These are phyloP conservation scores for Mycena floridula DNA, from an alignment of 768 basidiomycete species.

Conservation along the genomic window DNA sequence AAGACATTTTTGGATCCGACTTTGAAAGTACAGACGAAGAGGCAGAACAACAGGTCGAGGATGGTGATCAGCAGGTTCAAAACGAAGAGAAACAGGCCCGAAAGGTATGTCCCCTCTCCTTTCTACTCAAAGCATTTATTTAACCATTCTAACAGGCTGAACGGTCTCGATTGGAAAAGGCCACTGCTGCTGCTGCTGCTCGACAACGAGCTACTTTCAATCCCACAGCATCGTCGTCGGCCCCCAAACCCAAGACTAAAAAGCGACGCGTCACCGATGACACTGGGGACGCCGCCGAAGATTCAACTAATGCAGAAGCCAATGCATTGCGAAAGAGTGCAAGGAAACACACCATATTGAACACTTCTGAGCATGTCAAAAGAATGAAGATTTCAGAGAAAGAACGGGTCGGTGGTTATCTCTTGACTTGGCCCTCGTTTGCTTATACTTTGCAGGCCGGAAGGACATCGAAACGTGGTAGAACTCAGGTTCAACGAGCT, in stretches of 20 bases:
- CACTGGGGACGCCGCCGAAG: constrained; percentile 50
- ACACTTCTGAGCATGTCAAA: constrained; percentile 59
- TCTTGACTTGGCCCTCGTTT: not conserved
- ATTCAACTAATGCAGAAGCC: constrained; percentile 41
- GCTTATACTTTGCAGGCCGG: constrained; percentile 33
- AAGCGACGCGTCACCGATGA: constrained; percentile 49
- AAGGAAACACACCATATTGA: constrained; percentile 64
- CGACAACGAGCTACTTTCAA: constrained; percentile 66
- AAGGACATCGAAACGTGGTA: too few species aligned
- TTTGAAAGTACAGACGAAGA: constrained; percentile 84
- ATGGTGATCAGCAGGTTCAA: constrained; percentile 20
- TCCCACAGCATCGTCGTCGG: constrained; percentile 34
- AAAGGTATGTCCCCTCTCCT: constrained; percentile 30
- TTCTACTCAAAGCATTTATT: not conserved
- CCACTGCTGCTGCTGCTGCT: constrained; percentile 60
- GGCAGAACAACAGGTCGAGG: constrained; percentile 57
- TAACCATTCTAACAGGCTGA: constrained; percentile 36
- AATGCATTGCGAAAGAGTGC: constrained; percentile 46
- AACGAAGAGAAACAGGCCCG: constrained; percentile 15
- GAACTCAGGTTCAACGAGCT: too few species aligned
- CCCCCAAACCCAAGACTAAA: constrained; percentile 21
- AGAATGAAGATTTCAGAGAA: constrained; percentile 60
- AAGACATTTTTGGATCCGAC: constrained; percentile 77
- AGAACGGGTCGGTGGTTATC: constrained; percentile 40
- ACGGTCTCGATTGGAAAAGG: constrained; percentile 52